Percentiles rank a stretch among this genome's conserved stretches.
Conservation (phyloP, 202 grass and related monocot genomes). For the Elaeis oleifera region DNA sequence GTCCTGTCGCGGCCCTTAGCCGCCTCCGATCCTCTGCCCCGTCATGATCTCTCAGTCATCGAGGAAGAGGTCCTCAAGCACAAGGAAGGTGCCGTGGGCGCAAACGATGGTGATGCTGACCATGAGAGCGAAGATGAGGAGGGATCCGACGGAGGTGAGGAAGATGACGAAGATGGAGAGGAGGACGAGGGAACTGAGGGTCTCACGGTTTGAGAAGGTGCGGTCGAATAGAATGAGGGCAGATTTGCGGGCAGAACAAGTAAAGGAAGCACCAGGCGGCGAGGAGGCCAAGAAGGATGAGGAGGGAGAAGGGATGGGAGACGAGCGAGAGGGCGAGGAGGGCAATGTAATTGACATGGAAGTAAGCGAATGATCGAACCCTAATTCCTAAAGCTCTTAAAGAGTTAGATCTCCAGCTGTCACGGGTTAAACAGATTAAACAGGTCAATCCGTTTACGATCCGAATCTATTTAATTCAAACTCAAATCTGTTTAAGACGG, state of each 20-base stretch:
- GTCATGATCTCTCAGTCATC: constrained; percentile 23
- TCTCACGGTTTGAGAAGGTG: constrained; percentile 84
- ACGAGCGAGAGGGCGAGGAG: constrained; percentile 65
- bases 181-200: constrained; percentile 60
- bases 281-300: constrained; percentile 57
- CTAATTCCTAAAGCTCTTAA: too few species aligned
- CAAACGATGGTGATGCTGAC: constrained; percentile 53
- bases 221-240: constrained; percentile 74
- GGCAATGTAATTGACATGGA: constrained; percentile 88
- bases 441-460: too few species aligned
- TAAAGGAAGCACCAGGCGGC: constrained; percentile 86
- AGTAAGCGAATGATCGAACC: constrained; percentile 34
- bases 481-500: too few species aligned
- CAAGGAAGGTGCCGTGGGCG: constrained; percentile 53
- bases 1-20: too few species aligned
- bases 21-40: too few species aligned
- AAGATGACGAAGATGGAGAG: constrained; percentile 57
- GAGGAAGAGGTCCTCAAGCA: constrained; percentile 88
- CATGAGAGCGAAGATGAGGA: constrained; percentile 73
- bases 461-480: too few species aligned
- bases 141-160: constrained; percentile 79
- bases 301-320: constrained; percentile 74
- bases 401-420: too few species aligned
- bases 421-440: too few species aligned
- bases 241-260: constrained; percentile 63